Conservation (phyloP, 164 flowering plant genomes). For the Santalum album region DNA sequence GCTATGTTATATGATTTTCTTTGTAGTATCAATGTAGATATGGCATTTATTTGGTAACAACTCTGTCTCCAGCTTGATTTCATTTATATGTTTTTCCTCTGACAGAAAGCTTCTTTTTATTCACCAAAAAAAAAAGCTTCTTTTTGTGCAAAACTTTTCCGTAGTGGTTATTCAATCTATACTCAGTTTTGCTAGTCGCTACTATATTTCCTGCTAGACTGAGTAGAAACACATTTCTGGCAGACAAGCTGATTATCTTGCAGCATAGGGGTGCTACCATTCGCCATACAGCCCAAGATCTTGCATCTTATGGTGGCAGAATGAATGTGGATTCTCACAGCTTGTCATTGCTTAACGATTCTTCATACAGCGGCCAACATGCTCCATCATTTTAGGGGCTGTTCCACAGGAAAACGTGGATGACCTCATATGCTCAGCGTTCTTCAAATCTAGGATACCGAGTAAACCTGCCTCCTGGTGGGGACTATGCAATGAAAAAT, state of each 20-base stretch:
- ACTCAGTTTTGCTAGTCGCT: constrained; percentile 21
- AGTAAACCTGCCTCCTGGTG: constrained; percentile 95
- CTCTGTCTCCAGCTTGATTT: no score
- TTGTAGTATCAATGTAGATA: no score
- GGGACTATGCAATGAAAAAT: constrained; percentile 86
- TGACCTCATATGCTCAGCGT: constrained; percentile 55
- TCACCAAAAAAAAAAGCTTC: no score
- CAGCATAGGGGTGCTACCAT: constrained; percentile 56
- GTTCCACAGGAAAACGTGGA: constrained; percentile 68
- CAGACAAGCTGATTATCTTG: constrained; percentile 94
- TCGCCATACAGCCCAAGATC: constrained; percentile 67
- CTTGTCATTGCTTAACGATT: constrained; percentile 40
- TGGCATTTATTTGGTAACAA: no score
- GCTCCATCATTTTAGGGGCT: constrained; percentile 79
- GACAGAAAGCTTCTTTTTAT: no score
- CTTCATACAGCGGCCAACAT: constrained; percentile 54
- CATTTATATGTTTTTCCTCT: no score
- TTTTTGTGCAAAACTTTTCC: no score
- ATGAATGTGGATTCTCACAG: constrained; percentile 66
- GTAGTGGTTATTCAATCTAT: constrained; percentile 2
- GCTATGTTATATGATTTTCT: no score
- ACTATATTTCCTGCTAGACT: constrained; percentile 29
- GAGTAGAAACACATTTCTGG: constrained; percentile 87
- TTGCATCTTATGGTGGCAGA: constrained; percentile 64
- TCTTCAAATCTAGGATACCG: constrained; percentile 82